Evolutionary conservation across 306 rosid species (phyloP).

Genomic region (Malus sieversii): DNA sequence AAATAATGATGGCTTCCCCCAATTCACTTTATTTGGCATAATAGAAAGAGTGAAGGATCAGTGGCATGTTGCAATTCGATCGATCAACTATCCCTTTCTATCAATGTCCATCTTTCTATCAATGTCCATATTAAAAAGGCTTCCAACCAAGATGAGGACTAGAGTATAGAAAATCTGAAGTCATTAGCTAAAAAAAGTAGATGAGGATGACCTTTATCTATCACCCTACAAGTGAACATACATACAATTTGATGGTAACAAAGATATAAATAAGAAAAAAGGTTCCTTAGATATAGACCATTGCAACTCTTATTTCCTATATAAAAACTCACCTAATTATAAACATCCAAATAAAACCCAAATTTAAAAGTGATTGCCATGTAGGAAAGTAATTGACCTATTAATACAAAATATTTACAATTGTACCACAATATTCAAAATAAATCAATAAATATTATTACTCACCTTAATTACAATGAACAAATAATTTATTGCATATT

Average conservation of each 20-base stretch:
- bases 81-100: conserved; percentile 54
- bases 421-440: too few relatives aligned
- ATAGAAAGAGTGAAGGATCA: conserved; percentile 13
- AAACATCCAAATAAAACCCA: too few relatives aligned
- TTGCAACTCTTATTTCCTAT: too few relatives aligned
- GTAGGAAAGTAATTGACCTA: too few relatives aligned
- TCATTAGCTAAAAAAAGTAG: conserved; percentile 12
- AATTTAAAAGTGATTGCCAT: too few relatives aligned
- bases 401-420: too few relatives aligned
- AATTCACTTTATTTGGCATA: conserved; percentile 40
- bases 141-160: conserved; percentile 44
- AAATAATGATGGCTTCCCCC: conserved; percentile 43
- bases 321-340: too few relatives aligned
- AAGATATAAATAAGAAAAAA: neutral
- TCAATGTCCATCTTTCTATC: conserved; percentile 63
- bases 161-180: conserved; percentile 30
- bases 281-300: too few relatives aligned
- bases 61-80: conserved; percentile 4
- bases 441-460: too few relatives aligned
- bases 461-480: too few relatives aligned
- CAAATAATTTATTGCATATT: too few relatives aligned
- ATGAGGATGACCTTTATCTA: conserved; percentile 12
- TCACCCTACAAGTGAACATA: neutral
- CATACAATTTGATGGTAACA: neutral
- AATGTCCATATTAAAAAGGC: conserved; percentile 68